A percentile compares a stretch with the other conserved stretches of the same genome.
phyloP scores from a whole-genome alignment of 2,329 filamentous ascomycete genomes.

The Leptographium lundbergii region DNA sequence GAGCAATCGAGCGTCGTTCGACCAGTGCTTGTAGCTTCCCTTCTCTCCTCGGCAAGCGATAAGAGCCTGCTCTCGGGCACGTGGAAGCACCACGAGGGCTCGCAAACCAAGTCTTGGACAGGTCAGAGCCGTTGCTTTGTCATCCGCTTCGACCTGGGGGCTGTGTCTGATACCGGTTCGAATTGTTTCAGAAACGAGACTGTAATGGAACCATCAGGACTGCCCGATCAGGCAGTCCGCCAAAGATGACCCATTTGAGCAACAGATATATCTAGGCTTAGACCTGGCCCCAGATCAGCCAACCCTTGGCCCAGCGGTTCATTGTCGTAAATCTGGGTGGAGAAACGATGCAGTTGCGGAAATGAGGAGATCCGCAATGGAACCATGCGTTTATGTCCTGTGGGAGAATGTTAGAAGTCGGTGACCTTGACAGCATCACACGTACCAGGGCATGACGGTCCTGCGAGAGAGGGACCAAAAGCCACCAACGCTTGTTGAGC shows the following conservation, averaged over 20 bases:
- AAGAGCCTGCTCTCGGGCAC: not conserved
- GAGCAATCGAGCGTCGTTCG: not conserved
- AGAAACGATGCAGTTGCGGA: not conserved
- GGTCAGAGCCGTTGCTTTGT: not conserved
- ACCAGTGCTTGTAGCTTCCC: not conserved
- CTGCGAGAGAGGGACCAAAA: not conserved
- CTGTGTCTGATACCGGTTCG: not conserved
- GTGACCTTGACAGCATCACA: not conserved
- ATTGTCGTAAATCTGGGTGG: not conserved
- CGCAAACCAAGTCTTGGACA: not conserved
- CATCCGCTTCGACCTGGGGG: not conserved
- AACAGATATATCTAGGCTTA: not conserved
- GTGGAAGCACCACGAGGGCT: not conserved
- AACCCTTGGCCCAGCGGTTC: not conserved
- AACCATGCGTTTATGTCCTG: not conserved
- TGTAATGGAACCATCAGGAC: not conserved
- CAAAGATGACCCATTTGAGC: not conserved
- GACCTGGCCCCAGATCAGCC: not conserved
- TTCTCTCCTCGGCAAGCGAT: not conserved
- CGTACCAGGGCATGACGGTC: not conserved
- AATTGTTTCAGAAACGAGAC: not conserved
- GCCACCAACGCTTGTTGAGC: not conserved
- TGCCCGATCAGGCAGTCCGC: not conserved
- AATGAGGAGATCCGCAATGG: not conserved
- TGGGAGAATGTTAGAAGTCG: not conserved